These are phyloP conservation scores for Globisporangium camurandrum DNA, from an alignment of 352 stramenopile species.

Conservation along the genomic window DNA sequence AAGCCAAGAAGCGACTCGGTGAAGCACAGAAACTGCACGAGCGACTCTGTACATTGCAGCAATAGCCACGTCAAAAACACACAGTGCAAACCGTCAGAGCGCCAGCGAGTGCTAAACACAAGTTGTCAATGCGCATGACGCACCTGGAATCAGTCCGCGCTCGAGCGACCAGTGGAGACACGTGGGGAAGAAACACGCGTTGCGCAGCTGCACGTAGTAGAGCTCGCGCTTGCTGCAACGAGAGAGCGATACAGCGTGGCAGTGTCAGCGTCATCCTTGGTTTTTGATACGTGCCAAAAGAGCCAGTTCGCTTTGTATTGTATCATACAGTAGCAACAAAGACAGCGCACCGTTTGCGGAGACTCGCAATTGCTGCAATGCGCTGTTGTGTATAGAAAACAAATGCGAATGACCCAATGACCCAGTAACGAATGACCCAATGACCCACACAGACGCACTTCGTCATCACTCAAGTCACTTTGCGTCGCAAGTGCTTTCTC, in stretches of 20 bases:
- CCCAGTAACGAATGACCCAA: no score
- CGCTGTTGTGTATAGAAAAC: conserved; percentile 21
- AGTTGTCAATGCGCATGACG: not conserved
- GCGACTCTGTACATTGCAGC: conserved; percentile 36
- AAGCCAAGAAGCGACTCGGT: conserved; percentile 54
- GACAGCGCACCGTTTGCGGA: conserved; percentile 34
- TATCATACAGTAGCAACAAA: not conserved
- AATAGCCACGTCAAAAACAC: not conserved
- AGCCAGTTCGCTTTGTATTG: no score
- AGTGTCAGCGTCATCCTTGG: not conserved
- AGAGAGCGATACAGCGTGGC: not conserved
- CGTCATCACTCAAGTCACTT: conserved; percentile 43
- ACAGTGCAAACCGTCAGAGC: not conserved
- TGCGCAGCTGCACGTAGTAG: conserved; percentile 72
- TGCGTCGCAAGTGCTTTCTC: conserved; percentile 46
- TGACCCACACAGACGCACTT: no score
- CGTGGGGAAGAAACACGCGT: conserved; percentile 72
- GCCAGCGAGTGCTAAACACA: not conserved
- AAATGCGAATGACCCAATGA: no score
- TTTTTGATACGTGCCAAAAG: no score
- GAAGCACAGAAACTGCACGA: conserved; percentile 71
- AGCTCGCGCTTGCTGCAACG: conserved; percentile 51
- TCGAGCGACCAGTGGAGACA: conserved; percentile 80
- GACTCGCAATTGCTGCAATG: conserved; percentile 23
- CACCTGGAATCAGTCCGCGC: conserved; percentile 59